Evolutionary conservation across 768 basidiomycete species (phyloP).

Genomic region (Pholiota molesta): DNA sequence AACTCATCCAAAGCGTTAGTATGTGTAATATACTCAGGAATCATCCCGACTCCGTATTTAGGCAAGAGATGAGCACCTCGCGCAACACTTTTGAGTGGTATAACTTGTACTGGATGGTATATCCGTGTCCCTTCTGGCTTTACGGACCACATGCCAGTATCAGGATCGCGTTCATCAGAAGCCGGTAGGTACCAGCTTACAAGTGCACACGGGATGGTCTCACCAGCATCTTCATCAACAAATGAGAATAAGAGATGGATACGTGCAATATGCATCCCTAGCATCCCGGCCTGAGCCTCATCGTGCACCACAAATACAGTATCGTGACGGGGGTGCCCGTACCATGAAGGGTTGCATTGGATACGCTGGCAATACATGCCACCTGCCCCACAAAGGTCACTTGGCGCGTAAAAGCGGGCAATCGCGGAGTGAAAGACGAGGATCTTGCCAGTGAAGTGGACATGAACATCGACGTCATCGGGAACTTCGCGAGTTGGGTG

Average conservation of each 20-base stretch:
- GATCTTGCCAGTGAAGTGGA: no score
- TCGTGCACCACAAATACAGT: conserved; percentile 31
- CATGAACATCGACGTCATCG: no score
- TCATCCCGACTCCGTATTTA: conserved; percentile 22
- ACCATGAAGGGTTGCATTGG: conserved; percentile 27
- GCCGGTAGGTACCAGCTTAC: conserved; percentile 29
- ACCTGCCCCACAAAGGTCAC: conserved; percentile 30
- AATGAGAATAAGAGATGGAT: conserved; percentile 35
- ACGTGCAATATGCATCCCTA: conserved; percentile 28
- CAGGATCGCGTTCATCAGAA: conserved; percentile 20
- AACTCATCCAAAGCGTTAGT: conserved; percentile 27
- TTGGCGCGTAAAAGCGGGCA: conserved; percentile 30
- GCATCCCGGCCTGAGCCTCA: conserved; percentile 25
- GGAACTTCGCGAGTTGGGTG: no score
- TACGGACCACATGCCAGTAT: conserved; percentile 37
- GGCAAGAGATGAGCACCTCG: conserved; percentile 32
- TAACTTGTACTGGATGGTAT: conserved; percentile 21
- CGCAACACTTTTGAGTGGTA: conserved; percentile 27
- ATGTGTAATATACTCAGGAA: conserved; percentile 25
- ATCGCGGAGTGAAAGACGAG: conserved; percentile 29
- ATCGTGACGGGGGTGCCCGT: conserved; percentile 23
- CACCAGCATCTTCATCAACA: conserved; percentile 5
- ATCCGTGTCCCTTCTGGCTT: conserved; percentile 17
- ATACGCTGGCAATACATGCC: conserved; percentile 32
- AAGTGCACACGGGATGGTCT: conserved; percentile 26